Base-by-base conservation (phyloP, 2,329 filamentous ascomycete genomes). In the Ophiostoma ips region DNA sequence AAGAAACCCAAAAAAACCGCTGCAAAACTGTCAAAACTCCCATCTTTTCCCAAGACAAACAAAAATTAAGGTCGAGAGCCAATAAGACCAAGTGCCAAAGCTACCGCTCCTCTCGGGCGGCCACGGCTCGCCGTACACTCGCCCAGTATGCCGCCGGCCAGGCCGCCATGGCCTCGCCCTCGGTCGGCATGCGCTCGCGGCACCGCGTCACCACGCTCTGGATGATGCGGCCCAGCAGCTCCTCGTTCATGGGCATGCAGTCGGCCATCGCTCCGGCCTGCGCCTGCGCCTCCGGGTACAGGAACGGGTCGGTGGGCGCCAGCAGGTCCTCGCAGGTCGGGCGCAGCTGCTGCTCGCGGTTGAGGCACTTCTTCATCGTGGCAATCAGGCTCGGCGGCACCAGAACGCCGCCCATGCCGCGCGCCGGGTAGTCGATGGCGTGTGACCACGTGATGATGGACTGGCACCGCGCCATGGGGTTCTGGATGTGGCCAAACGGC, bases 401-500 rank as follows among this genome's bases (percentile, higher is more conserved):
- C 0, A 69, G 67, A 1, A 73, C 69, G 48, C 72, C 81, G 40
- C 86, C 86, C 47, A 88, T 69, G 12, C 82, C 86, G 3, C 74
- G 71, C 1, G 79, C 72, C 0, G 83, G 83, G 59, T 81, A 92
- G 50, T 86, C 77, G 60, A 94, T 86, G 6, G 67, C 64, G 63
- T 88, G 79, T 50, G 80, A 74, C 65, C 79, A 85, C 64, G 90
- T 86, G 57, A 88, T 85, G 61, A 94, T 92, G 53, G 86, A 85
- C 64, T 87, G 81, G 63, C 94, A 92, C 19, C 87, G 81, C 35
- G 85, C 80, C 69, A 94, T 86, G 60, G 83, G 86, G 65, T 90
- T 92, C 52, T 79, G 71, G 58, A 98, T 94, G 62, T 96, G 89
- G 13, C 83, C 88, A 61, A 98, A 98, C 0, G 92, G 92, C 3